Conservation (phyloP, 2,329 filamentous ascomycete species). For the Pseudocercospora eumusae region DNA sequence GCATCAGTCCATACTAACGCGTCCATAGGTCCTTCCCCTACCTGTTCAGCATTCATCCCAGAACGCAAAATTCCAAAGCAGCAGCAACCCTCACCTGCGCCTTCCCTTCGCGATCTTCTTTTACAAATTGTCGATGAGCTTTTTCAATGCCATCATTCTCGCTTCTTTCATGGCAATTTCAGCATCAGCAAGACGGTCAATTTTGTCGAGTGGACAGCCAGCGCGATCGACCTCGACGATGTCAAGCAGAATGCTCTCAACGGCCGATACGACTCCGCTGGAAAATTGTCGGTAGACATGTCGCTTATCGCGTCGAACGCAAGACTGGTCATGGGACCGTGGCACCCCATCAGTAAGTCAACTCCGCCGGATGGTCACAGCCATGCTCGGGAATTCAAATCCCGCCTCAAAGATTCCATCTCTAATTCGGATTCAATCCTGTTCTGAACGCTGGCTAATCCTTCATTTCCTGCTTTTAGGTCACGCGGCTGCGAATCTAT, state of each 20-base stretch:
- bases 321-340: background rate
- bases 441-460: background rate
- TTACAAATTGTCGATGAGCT: slow-evolving; percentile 20
- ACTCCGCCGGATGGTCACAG: background rate
- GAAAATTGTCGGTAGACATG: slow-evolving; percentile 21
- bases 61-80: slow-evolving; percentile 33
- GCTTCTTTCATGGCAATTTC: slow-evolving; percentile 26
- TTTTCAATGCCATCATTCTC: slow-evolving; percentile 11
- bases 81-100: background rate
- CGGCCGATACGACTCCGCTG: slow-evolving; percentile 12
- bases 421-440: background rate
- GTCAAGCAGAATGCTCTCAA: slow-evolving; percentile 17
- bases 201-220: slow-evolving; percentile 8
- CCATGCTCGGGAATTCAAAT: background rate
- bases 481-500: background rate
- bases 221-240: slow-evolving; percentile 19
- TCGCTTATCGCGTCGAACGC: slow-evolving; percentile 18
- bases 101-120: slow-evolving; percentile 12
- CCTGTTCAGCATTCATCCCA: slow-evolving; percentile 53
- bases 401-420: background rate
- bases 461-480: background rate
- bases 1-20: background rate
- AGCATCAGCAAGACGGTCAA: slow-evolving; percentile 14
- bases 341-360: background rate
- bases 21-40: slow-evolving; percentile 41